Conservation (phyloP, 495 filamentous ascomycete genomes). For the Thermothielavioides terrestris region DNA sequence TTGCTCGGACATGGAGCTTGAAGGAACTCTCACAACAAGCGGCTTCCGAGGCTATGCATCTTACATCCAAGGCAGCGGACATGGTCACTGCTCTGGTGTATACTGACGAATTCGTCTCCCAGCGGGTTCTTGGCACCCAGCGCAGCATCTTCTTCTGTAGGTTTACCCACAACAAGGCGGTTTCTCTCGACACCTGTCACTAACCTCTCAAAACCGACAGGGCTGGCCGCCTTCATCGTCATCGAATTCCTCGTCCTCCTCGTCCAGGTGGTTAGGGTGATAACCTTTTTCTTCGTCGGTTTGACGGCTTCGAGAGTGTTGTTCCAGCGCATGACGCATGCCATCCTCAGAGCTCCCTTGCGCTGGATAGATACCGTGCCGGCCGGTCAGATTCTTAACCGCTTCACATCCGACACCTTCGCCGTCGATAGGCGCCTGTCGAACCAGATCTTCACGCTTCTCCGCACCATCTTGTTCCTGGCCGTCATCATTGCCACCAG, state of each 20-base stretch:
- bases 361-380: slow-evolving; percentile 44
- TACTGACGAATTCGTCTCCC: neutral
- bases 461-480: slow-evolving; percentile 11
- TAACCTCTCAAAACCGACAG: slow-evolving; percentile 1
- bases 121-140: neutral
- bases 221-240: slow-evolving; percentile 16
- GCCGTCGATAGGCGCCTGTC: slow-evolving; percentile 30
- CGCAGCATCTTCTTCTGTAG: slow-evolving; percentile 13
- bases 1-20: slow-evolving; percentile 23
- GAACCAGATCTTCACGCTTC: slow-evolving; percentile 10
- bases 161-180: neutral
- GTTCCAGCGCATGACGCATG: slow-evolving; percentile 32
- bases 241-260: slow-evolving; percentile 25
- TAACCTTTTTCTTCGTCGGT: slow-evolving; percentile 25
- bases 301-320: slow-evolving; percentile 30
- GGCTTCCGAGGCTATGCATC: slow-evolving; percentile 5
- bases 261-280: slow-evolving; percentile 20
- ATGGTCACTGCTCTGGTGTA: neutral
- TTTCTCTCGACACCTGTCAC: slow-evolving; percentile 1
- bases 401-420: slow-evolving; percentile 41
- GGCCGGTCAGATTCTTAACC: slow-evolving; percentile 42
- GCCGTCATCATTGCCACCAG: slow-evolving; percentile 21
- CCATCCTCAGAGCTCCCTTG: slow-evolving; percentile 41
- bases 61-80: neutral
- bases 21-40: slow-evolving; percentile 27